phyloP scores from a whole-genome alignment of 495 filamentous ascomycete genomes.

The Staphylotrichum tortipilum region DNA sequence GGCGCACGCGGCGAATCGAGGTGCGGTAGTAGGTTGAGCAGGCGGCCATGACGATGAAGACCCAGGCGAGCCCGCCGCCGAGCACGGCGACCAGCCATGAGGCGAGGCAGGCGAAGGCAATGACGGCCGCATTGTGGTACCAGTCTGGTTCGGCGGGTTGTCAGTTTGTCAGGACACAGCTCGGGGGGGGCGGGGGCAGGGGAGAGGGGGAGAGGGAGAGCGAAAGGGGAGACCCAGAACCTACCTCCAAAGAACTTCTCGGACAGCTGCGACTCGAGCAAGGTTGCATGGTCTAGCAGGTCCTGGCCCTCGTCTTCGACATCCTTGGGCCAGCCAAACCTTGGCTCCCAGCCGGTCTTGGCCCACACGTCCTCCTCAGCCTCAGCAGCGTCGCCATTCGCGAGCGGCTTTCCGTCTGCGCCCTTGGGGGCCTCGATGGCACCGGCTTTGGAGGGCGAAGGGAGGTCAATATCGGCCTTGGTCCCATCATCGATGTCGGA shows the following conservation, averaged over 20 bases:
- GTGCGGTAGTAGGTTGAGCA: slow-evolving; percentile 97
- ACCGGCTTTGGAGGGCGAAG: slow-evolving; percentile 60
- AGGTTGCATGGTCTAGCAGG: slow-evolving; percentile 78
- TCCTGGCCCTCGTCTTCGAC: slow-evolving; percentile 49
- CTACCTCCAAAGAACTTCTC: slow-evolving; percentile 88
- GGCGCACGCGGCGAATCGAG: slow-evolving; percentile 81
- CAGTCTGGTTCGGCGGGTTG: slow-evolving; percentile 56
- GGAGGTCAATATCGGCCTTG: slow-evolving; percentile 68
- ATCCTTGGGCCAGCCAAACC: slow-evolving; percentile 57
- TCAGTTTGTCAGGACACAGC: background rate
- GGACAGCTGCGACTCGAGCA: slow-evolving; percentile 71
- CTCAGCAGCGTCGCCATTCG: slow-evolving; percentile 40
- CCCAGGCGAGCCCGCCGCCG: slow-evolving; percentile 86
- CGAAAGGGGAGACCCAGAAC: too few relatives aligned
- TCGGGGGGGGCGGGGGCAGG: too few relatives aligned
- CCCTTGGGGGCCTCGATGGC: slow-evolving; percentile 40
- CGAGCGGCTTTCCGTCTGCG: slow-evolving; percentile 37
- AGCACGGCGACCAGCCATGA: slow-evolving; percentile 86
- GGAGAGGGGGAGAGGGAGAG: too few relatives aligned
- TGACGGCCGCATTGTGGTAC: slow-evolving; percentile 93
- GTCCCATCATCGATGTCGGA: slow-evolving; percentile 67
- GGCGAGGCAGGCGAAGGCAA: slow-evolving; percentile 81
- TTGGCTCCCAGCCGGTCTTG: slow-evolving; percentile 79
- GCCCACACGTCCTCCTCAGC: slow-evolving; percentile 53
- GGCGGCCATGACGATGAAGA: slow-evolving; percentile 82